Conservation (phyloP, 2,329 filamentous ascomycete species). For the Epicoccum nigrum region DNA sequence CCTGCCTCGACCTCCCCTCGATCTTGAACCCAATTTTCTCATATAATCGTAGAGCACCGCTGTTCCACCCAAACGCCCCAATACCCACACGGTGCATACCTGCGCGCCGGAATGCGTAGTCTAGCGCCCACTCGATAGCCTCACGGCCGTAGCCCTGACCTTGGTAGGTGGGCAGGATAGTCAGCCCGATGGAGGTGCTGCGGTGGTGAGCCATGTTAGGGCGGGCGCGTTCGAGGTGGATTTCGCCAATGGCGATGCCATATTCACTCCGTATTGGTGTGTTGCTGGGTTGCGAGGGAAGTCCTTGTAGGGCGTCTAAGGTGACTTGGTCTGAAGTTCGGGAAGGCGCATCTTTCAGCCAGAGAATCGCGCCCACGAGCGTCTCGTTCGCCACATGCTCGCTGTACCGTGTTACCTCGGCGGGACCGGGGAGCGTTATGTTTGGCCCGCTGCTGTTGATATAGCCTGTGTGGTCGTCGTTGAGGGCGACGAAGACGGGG, state of each 20-base stretch:
- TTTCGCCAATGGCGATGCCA: slow-evolving; percentile 20
- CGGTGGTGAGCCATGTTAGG: slow-evolving; percentile 51
- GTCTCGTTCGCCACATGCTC: slow-evolving; percentile 24
- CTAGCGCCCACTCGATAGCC: slow-evolving; percentile 55
- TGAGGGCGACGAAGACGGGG: slow-evolving; percentile 32
- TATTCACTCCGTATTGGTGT: slow-evolving; percentile 6
- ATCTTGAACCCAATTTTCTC: slow-evolving; percentile 53
- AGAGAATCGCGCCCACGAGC: slow-evolving; percentile 35
- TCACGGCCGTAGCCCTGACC: slow-evolving; percentile 55
- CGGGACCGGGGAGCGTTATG: slow-evolving; percentile 21
- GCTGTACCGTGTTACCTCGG: slow-evolving; percentile 24
- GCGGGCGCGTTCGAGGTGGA: slow-evolving; percentile 5
- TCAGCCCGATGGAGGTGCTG: slow-evolving; percentile 50
- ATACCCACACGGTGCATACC: slow-evolving; percentile 55
- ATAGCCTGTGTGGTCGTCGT: slow-evolving; percentile 32
- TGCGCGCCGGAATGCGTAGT: slow-evolving; percentile 55
- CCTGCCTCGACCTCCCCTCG: slow-evolving; percentile 53
- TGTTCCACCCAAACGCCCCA: slow-evolving; percentile 52
- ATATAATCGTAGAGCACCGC: slow-evolving; percentile 53
- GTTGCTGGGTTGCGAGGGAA: too few relatives aligned
- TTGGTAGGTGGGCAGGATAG: slow-evolving; percentile 45
- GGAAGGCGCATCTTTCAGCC: slow-evolving; percentile 7
- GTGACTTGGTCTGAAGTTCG: not conserved
- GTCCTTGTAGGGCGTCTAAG: too few relatives aligned
- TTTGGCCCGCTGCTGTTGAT: slow-evolving; percentile 35